Conservation (phyloP, 352 stramenopile genomes). For the Peronospora destructor region DNA sequence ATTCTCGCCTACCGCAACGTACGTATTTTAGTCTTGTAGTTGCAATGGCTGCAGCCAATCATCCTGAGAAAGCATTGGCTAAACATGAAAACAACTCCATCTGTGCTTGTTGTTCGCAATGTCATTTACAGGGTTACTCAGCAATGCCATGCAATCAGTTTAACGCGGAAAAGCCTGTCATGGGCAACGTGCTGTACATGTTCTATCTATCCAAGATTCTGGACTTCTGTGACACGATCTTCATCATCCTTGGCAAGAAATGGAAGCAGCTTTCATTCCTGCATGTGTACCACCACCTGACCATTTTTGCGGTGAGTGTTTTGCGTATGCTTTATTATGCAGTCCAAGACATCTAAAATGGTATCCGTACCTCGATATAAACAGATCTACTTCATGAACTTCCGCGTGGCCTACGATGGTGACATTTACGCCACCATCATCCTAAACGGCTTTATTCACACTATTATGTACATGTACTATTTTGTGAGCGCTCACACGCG, state of each 20-base stretch:
- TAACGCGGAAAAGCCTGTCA: constrained; percentile 82
- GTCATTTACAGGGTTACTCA: constrained; percentile 64
- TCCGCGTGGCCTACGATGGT: constrained; percentile 90
- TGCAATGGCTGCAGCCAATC: background rate
- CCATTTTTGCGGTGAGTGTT: constrained; percentile 86
- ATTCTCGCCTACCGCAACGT: constrained; percentile 89
- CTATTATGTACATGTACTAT: constrained; percentile 99
- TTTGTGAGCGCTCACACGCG: constrained; percentile 96
- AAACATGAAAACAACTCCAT: constrained; percentile 2
- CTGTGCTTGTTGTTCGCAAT: constrained; percentile 1
- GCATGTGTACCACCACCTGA: constrained; percentile 97
- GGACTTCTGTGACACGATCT: constrained; percentile 92
- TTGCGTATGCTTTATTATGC: background rate
- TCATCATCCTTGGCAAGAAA: constrained; percentile 98
- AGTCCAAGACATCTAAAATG: constrained; percentile 3
- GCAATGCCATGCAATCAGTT: constrained; percentile 90
- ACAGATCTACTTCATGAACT: constrained; percentile 94
- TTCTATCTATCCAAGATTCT: constrained; percentile 98
- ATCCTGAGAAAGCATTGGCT: background rate
- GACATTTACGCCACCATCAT: constrained; percentile 96
- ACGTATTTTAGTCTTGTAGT: constrained; percentile 6
- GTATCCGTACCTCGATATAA: constrained; percentile 1
- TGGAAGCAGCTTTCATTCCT: constrained; percentile 96
- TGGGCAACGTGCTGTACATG: constrained; percentile 95
- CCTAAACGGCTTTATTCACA: constrained; percentile 97